Percentiles rank a stretch among this genome's conserved stretches.
phyloP scores from a whole-genome alignment of 257 asterid species.

The Ajuga chamaepitys region DNA sequence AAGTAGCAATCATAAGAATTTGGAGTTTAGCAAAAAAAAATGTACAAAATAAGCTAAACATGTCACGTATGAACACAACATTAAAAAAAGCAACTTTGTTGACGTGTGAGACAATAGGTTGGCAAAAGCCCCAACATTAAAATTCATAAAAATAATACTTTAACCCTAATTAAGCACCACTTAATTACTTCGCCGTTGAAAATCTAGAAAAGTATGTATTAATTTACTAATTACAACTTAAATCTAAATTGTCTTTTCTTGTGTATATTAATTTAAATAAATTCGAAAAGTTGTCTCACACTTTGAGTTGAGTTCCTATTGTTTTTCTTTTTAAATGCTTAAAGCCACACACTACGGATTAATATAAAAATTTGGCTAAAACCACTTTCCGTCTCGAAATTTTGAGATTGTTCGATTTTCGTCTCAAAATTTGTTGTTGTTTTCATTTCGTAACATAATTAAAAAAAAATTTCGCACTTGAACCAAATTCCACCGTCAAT shows the following conservation, averaged over 20 bases:
- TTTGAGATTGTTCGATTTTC: neutral
- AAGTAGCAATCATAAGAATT: neutral
- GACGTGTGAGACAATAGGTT: slow-evolving; percentile 31
- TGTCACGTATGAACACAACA: slow-evolving; percentile 37
- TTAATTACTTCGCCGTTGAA: slow-evolving; percentile 2
- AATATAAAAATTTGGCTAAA: neutral
- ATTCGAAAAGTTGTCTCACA: neutral
- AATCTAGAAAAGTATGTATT: neutral
- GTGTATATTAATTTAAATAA: neutral
- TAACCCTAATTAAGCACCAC: neutral
- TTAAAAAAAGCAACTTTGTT: slow-evolving; percentile 10
- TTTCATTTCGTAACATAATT: no score
- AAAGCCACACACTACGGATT: neutral
- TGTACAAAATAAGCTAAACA: slow-evolving; percentile 9
- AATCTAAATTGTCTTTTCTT: neutral
- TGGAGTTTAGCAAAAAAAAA: neutral
- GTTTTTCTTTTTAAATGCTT: slow-evolving; percentile 4
- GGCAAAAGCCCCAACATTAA: slow-evolving; percentile 27
- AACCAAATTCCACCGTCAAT: no score
- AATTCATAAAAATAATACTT: slow-evolving; percentile 23
- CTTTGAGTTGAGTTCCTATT: neutral
- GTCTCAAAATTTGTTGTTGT: neutral
- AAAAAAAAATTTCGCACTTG: no score
- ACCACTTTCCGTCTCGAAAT: no score
- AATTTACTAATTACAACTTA: neutral